Evolutionary conservation across 176 grass and related monocot genomes (phyloP).

Genomic region (Metroxylon sagu): DNA sequence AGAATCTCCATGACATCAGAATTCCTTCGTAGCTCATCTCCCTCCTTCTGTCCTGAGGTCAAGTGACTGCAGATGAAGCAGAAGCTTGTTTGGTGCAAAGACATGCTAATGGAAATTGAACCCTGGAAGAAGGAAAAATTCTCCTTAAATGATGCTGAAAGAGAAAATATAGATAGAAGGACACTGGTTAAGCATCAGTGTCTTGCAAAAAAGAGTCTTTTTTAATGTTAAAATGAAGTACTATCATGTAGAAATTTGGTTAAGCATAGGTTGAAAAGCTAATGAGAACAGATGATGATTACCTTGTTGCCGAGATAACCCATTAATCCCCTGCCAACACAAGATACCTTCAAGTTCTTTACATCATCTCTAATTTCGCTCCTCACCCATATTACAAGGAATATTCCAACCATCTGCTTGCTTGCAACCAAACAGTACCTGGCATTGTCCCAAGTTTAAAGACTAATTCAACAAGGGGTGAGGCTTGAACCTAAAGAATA

Average conservation of each 20-base stretch:
- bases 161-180: no score
- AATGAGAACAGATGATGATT: slow-evolving; percentile 6
- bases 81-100: slow-evolving; percentile 72
- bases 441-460: slow-evolving; percentile 6
- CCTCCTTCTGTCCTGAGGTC: slow-evolving; percentile 92
- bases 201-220: no score
- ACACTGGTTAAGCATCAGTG: no score
- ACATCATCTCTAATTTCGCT: slow-evolving; percentile 81
- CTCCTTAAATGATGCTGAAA: no score
- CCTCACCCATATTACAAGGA: slow-evolving; percentile 79
- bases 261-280: neutral
- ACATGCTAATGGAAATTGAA: slow-evolving; percentile 99
- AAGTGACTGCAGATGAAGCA: slow-evolving; percentile 92
- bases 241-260: neutral
- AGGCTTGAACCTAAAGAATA: no score
- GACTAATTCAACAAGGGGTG: neutral
- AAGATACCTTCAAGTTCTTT: slow-evolving; percentile 92
- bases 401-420: slow-evolving; percentile 99
- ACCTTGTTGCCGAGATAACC: slow-evolving; percentile 99
- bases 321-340: slow-evolving; percentile 89
- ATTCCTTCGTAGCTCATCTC: slow-evolving; percentile 81
- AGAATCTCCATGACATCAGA: slow-evolving; percentile 84
- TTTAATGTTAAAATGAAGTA: neutral
- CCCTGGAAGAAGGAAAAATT: slow-evolving; percentile 37
- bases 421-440: slow-evolving; percentile 97